These are phyloP conservation scores for Aspergillus sp. DNA, from an alignment of 2,329 filamentous ascomycete genomes.

Conservation along the genomic window DNA sequence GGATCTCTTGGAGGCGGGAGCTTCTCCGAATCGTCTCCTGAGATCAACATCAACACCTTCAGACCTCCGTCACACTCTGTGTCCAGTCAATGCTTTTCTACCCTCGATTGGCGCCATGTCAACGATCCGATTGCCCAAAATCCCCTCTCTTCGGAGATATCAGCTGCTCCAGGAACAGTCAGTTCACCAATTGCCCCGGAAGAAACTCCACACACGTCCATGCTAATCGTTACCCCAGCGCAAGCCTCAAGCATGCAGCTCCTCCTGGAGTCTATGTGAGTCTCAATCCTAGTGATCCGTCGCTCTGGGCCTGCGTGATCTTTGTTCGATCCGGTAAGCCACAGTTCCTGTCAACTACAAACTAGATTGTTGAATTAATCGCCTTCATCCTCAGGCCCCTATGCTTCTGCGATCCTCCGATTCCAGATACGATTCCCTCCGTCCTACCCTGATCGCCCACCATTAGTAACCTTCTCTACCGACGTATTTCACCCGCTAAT, in stretches of 20 bases:
- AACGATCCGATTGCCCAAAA: constrained; percentile 36
- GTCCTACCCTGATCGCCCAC: constrained; percentile 75
- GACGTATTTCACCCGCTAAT: constrained; percentile 95
- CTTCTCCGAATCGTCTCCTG: constrained; percentile 3
- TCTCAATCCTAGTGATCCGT: constrained; percentile 76
- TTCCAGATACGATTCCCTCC: constrained; percentile 88
- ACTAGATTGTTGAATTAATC: neutral
- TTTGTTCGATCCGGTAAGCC: constrained; percentile 80
- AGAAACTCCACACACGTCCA: neutral
- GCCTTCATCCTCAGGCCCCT: constrained; percentile 65
- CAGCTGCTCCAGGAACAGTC: constrained; percentile 82
- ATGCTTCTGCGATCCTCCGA: constrained; percentile 80
- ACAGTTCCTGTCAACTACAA: neutral
- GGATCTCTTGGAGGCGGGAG: neutral
- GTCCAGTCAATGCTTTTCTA: neutral
- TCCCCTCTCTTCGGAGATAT: constrained; percentile 65
- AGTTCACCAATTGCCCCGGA: constrained; percentile 27
- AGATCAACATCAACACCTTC: neutral
- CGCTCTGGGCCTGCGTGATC: constrained; percentile 84
- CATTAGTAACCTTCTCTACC: constrained; percentile 82
- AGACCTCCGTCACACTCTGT: neutral
- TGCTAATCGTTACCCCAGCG: constrained; percentile 50
- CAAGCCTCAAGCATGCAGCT: constrained; percentile 76
- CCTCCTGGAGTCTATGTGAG: constrained; percentile 86
- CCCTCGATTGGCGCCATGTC: constrained; percentile 16